Conservation (phyloP, 2,329 filamentous ascomycete species). For the Xylariaceae sp. region DNA sequence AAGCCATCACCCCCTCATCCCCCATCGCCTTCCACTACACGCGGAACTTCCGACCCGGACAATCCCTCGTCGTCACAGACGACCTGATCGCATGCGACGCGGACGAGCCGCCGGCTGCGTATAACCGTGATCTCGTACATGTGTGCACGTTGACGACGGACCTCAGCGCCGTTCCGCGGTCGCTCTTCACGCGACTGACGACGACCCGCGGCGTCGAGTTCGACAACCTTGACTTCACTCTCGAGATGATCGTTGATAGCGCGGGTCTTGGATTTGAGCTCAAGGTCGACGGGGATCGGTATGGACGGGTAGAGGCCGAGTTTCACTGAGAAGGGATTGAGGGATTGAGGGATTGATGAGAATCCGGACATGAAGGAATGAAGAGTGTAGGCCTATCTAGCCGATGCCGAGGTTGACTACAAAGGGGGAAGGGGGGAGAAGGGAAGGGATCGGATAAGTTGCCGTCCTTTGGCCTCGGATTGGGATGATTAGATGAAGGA, state of each 20-base stretch:
- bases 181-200: slow-evolving; percentile 67
- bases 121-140: slow-evolving; percentile 57
- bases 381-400: too few species aligned
- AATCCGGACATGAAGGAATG: background rate
- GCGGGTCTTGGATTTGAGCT: slow-evolving; percentile 72
- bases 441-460: too few species aligned
- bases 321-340: slow-evolving; percentile 52
- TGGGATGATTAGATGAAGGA: too few species aligned
- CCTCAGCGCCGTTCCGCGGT: slow-evolving; percentile 66
- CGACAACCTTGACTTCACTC: slow-evolving; percentile 73
- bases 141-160: slow-evolving; percentile 80
- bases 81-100: slow-evolving; percentile 71
- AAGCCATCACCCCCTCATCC: slow-evolving; percentile 65
- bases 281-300: slow-evolving; percentile 70
- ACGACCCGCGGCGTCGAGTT: slow-evolving; percentile 77
- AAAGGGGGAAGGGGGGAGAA: too few species aligned
- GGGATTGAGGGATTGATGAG: background rate
- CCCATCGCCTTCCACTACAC: slow-evolving; percentile 82
- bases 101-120: slow-evolving; percentile 58
- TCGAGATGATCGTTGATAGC: slow-evolving; percentile 78
- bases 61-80: slow-evolving; percentile 72
- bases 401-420: too few species aligned
- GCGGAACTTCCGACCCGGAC: slow-evolving; percentile 73
- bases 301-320: slow-evolving; percentile 71
- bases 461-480: too few species aligned